Conservation (phyloP, 2,329 filamentous ascomycete species). For the Tetracladium maxilliforme region DNA sequence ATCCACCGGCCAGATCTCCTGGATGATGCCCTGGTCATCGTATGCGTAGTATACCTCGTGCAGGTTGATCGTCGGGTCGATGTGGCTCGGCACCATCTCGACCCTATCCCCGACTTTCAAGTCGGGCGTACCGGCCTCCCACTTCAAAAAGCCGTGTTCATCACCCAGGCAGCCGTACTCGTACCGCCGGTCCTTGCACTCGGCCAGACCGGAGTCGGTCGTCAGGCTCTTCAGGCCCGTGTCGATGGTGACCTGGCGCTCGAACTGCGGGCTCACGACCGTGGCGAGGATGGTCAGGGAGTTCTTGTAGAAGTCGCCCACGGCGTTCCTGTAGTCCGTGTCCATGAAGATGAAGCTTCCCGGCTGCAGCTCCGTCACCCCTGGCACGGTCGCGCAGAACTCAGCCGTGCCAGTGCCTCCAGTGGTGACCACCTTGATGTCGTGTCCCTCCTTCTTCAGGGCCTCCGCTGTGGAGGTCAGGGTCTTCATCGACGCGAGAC, state of each 20-base stretch:
- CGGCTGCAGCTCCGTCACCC: slow-evolving; percentile 37
- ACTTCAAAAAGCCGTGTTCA: slow-evolving; percentile 30
- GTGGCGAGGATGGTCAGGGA: slow-evolving; percentile 31
- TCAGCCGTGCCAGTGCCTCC: slow-evolving; percentile 36
- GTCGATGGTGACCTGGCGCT: slow-evolving; percentile 29
- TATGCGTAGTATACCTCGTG: slow-evolving; percentile 34
- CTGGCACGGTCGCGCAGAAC: slow-evolving; percentile 32
- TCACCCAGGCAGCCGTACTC: slow-evolving; percentile 28
- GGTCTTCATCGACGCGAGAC: slow-evolving; percentile 27
- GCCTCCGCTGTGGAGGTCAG: slow-evolving; percentile 25
- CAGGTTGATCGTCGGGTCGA: slow-evolving; percentile 36
- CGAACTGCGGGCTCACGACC: slow-evolving; percentile 29
- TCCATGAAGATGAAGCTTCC: slow-evolving; percentile 43
- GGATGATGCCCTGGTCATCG: slow-evolving; percentile 27
- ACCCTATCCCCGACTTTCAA: slow-evolving; percentile 28
- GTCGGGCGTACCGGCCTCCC: slow-evolving; percentile 22
- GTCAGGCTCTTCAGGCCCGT: slow-evolving; percentile 32
- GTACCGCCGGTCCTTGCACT: slow-evolving; percentile 27
- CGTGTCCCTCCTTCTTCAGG: slow-evolving; percentile 23
- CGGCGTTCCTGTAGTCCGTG: slow-evolving; percentile 36
- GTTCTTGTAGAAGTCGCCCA: slow-evolving; percentile 30
- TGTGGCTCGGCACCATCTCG: slow-evolving; percentile 38
- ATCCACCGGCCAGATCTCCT: slow-evolving; percentile 36
- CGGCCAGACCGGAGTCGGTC: slow-evolving; percentile 33
- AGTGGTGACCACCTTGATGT: slow-evolving; percentile 32